phyloP scores from a whole-genome alignment of 352 stramenopile species.

The Plasmopara viticola region DNA sequence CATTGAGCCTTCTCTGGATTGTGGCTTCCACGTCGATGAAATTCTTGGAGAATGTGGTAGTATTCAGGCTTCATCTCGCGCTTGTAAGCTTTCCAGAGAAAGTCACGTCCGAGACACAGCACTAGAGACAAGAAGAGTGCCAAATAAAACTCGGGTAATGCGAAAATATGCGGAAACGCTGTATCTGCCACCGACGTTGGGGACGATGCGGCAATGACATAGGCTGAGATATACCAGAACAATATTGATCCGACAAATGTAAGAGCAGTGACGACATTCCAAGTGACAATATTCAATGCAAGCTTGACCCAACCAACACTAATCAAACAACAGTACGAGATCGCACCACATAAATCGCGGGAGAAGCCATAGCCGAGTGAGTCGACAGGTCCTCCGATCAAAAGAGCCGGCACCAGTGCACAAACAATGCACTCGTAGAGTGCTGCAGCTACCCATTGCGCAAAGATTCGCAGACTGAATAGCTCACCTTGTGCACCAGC shows the following conservation, averaged over 20 bases:
- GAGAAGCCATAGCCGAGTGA: constrained; percentile 59
- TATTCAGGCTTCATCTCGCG: constrained; percentile 79
- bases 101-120: constrained; percentile 69
- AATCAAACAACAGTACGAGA: constrained; percentile 79
- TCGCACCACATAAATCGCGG: constrained; percentile 56
- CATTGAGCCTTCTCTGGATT: constrained; percentile 44
- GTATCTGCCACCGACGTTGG: constrained; percentile 54
- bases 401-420: constrained; percentile 53
- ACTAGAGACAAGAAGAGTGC: constrained; percentile 65
- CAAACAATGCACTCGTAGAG: constrained; percentile 75
- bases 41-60: constrained; percentile 83
- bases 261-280: constrained; percentile 56
- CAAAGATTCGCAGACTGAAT: constrained; percentile 76
- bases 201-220: constrained; percentile 55
- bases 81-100: constrained; percentile 83
- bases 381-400: constrained; percentile 49
- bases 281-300: constrained; percentile 77
- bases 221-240: constrained; percentile 71
- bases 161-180: constrained; percentile 75
- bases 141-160: constrained; percentile 68
- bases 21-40: constrained; percentile 40
- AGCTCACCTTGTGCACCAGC: constrained; percentile 71
- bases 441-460: constrained; percentile 73
- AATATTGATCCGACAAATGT: constrained; percentile 54
- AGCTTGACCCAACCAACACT: constrained; percentile 77